Conservation (phyloP, 768 basidiomycete genomes). For the Podaxis carcinomalis region DNA sequence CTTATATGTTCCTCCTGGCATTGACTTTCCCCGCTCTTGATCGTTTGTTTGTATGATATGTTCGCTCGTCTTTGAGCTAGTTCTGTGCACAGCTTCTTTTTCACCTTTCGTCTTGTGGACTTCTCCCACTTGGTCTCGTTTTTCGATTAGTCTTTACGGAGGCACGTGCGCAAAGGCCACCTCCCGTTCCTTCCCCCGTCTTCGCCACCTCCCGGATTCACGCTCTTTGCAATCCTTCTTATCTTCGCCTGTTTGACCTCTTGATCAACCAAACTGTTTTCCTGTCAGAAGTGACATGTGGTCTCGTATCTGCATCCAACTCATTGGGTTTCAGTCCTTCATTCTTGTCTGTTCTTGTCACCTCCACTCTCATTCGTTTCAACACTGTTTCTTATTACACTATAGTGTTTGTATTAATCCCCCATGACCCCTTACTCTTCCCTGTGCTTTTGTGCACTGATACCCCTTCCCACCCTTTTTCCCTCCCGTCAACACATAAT, state of each 20-base stretch:
- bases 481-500: not conserved
- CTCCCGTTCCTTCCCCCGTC: not conserved
- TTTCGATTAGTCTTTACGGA: not conserved
- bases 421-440: not conserved
- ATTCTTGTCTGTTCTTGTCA: not conserved
- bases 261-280: not conserved
- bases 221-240: not conserved
- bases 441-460: not conserved
- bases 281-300: not conserved
- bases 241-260: not conserved
- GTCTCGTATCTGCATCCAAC: not conserved
- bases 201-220: not conserved
- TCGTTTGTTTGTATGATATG: conserved; percentile 1
- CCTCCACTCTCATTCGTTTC: not conserved
- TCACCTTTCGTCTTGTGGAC: not conserved
- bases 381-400: not conserved
- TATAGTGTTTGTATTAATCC: not conserved
- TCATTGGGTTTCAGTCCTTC: not conserved
- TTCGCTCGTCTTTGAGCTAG: not conserved
- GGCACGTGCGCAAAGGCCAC: not conserved
- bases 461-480: not conserved
- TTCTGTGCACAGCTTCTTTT: not conserved
- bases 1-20: not conserved
- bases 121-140: not conserved
- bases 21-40: not conserved